Conservation (phyloP, 306 rosid species). For the Cicer cuneatum region DNA sequence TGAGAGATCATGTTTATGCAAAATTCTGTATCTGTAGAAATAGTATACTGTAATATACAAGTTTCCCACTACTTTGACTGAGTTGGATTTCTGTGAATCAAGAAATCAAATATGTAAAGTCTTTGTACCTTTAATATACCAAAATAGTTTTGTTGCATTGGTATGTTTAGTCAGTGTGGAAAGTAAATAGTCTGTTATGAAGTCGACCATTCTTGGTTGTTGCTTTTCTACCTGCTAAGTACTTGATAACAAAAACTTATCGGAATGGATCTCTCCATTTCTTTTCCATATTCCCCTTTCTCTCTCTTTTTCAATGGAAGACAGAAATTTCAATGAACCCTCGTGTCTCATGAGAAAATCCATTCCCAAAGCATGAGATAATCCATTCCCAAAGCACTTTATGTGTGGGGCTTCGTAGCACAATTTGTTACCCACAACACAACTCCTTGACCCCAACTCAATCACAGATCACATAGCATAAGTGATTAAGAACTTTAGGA, state of each 20-base stretch:
- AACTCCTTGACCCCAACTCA: constrained; percentile 1
- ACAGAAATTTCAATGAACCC: no score
- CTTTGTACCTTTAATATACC: constrained; percentile 14
- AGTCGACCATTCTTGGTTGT: constrained; percentile 15
- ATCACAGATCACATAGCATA: constrained; percentile 16
- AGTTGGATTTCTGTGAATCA: constrained; percentile 34
- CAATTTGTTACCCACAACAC: constrained; percentile 6
- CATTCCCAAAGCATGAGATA: background rate
- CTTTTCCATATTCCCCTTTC: no score
- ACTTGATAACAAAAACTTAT: background rate
- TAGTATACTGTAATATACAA: constrained; percentile 13
- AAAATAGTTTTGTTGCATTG: constrained; percentile 35
- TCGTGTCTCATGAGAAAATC: no score
- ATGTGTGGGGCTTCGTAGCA: constrained; percentile 23
- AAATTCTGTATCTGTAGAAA: constrained; percentile 34
- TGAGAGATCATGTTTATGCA: constrained; percentile 27
- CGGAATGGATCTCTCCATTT: no score
- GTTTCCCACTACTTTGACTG: constrained; percentile 32
- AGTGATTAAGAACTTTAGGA: background rate
- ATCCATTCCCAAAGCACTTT: background rate
- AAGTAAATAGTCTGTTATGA: constrained; percentile 25
- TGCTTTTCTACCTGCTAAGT: background rate
- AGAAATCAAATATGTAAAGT: constrained; percentile 30
- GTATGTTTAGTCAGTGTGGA: background rate
- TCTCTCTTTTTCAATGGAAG: no score